Conservation (phyloP, 2,329 filamentous ascomycete species). For the Cadophora luteo-olivacea region DNA sequence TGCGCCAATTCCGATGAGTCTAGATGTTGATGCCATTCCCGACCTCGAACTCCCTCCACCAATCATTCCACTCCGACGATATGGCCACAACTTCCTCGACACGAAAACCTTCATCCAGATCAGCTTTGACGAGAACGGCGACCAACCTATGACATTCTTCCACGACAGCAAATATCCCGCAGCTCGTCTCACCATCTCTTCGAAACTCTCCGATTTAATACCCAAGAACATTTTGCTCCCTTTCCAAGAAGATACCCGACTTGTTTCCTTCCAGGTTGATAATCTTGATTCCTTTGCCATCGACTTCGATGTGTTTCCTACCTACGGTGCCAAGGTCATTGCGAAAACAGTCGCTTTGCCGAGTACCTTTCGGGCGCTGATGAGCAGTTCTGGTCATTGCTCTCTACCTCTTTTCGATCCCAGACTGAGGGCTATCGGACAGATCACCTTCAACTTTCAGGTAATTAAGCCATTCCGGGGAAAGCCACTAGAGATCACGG, state of each 20-base stretch:
- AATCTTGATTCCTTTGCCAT: conserved; percentile 91
- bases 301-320: conserved; percentile 97
- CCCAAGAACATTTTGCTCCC: conserved; percentile 95
- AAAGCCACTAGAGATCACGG: conserved; percentile 91
- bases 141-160: conserved; percentile 89
- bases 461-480: conserved; percentile 96
- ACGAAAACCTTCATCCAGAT: conserved; percentile 97
- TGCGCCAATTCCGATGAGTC: conserved; percentile 64
- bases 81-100: conserved; percentile 98
- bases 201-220: conserved; percentile 93
- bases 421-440: conserved; percentile 86
- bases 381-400: conserved; percentile 79
- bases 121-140: conserved; percentile 78
- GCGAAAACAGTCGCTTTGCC: conserved; percentile 93
- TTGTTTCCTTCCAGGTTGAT: conserved; percentile 95
- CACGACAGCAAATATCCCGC: conserved; percentile 97
- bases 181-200: conserved; percentile 92
- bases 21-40: conserved; percentile 88
- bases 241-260: conserved; percentile 92
- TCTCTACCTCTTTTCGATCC: conserved; percentile 93
- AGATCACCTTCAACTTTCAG: conserved; percentile 92
- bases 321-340: conserved; percentile 96
- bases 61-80: conserved; percentile 91
- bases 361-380: conserved; percentile 78
- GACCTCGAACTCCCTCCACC: conserved; percentile 91